phyloP scores from a whole-genome alignment of 257 asterid genomes.

The Haberlea rhodopensis region DNA sequence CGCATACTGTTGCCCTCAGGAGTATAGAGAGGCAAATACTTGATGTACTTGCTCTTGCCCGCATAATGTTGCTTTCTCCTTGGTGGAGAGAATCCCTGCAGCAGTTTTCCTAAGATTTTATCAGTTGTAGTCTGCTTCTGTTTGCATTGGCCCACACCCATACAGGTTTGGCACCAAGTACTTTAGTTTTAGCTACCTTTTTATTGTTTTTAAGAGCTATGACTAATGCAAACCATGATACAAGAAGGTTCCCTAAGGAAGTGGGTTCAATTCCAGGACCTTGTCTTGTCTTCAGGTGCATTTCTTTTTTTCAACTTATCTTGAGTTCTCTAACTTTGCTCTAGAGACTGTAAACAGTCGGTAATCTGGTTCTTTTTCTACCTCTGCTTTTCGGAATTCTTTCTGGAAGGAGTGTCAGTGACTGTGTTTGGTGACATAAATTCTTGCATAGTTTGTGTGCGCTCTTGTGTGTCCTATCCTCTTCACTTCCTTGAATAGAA shows the following conservation, averaged over 20 bases:
- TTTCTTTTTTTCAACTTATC: not conserved
- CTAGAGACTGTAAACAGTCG: not conserved
- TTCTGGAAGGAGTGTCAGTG: not conserved
- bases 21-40: no score
- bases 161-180: no score
- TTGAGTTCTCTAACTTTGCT: not conserved
- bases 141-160: not conserved
- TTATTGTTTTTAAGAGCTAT: not conserved
- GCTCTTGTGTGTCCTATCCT: no score
- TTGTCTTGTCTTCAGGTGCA: not conserved
- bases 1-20: no score
- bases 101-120: not conserved
- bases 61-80: no score
- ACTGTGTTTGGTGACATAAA: not conserved
- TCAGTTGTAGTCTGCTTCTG: not conserved
- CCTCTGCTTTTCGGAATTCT: not conserved
- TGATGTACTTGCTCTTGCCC: no score
- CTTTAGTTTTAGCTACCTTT: not conserved
- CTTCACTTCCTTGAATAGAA: no score
- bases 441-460: no score
- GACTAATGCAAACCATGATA: not conserved
- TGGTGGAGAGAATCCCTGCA: no score
- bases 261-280: not conserved
- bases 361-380: not conserved
- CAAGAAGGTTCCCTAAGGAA: not conserved